Percentiles rank a stretch among this genome's conserved stretches.
These are phyloP conservation scores for Eragrostis nindensis DNA, from an alignment of 176 grass and related monocot species.

Conservation along the genomic window DNA sequence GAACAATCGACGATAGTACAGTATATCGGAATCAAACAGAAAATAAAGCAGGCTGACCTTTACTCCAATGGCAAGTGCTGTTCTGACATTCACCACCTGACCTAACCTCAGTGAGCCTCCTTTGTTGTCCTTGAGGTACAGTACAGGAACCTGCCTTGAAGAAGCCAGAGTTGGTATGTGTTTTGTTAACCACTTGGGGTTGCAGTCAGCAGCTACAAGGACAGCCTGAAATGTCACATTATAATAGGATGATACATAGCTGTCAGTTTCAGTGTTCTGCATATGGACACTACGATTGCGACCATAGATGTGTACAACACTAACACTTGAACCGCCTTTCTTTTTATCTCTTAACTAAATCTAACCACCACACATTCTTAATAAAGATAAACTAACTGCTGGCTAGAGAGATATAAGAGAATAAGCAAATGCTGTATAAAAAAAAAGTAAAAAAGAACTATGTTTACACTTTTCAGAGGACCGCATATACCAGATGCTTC, in stretches of 20 bases:
- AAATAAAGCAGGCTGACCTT: conserved; percentile 56
- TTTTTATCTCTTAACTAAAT: conserved; percentile 16
- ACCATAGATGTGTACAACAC: not conserved
- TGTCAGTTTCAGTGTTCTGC: conserved; percentile 5
- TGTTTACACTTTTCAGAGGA: conserved; percentile 4
- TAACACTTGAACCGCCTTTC: not conserved
- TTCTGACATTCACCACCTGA: conserved; percentile 69
- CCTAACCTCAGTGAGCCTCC: conserved; percentile 84
- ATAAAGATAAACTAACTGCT: not conserved
- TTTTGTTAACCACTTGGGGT: conserved; percentile 91
- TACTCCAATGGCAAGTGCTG: conserved; percentile 83
- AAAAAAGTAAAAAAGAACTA: not conserved
- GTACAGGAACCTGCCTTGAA: conserved; percentile 69
- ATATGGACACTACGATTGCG: not conserved
- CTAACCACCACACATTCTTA: not conserved
- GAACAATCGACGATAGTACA: not conserved
- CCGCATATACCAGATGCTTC: not conserved
- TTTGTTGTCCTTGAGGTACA: conserved; percentile 86
- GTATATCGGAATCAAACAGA: not conserved
- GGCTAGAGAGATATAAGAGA: not conserved
- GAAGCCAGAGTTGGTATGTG: conserved; percentile 74
- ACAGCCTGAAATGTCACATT: conserved; percentile 58
- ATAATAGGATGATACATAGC: not conserved
- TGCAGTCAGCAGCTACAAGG: conserved; percentile 77
- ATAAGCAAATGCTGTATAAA: not conserved